Percentiles rank a stretch among this genome's conserved stretches.
Conservation (phyloP, 1,284 basidiomycete genomes). For the Puccinia novopanici region DNA sequence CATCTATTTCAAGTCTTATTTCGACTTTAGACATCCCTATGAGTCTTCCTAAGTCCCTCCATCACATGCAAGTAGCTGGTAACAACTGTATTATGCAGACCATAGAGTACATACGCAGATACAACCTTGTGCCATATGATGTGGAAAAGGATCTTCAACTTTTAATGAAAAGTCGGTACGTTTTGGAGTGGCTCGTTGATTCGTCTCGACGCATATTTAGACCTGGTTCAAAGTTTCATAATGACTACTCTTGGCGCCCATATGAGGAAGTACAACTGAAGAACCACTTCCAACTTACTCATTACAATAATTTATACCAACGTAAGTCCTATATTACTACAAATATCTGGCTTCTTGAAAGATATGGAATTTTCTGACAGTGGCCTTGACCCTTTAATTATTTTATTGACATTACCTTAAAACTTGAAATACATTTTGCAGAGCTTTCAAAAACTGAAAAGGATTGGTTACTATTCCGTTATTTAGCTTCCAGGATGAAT, state of each 20-base stretch:
- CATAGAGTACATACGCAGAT: not conserved
- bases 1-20: not conserved
- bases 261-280: slow-evolving; percentile 10
- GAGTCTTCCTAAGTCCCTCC: not conserved
- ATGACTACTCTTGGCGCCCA: not conserved
- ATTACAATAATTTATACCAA: not conserved
- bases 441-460: not conserved
- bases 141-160: not conserved
- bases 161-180: not conserved
- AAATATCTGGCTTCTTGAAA: not conserved
- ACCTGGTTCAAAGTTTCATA: slow-evolving; percentile 1
- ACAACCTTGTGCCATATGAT: not conserved
- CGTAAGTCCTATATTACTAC: not conserved
- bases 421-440: not conserved
- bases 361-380: not conserved
- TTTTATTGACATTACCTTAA: not conserved
- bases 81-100: slow-evolving; percentile 2
- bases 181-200: not conserved
- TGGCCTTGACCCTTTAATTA: not conserved
- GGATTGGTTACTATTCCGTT: not conserved
- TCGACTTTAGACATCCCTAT: not conserved
- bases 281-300: not conserved
- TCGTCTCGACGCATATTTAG: not conserved
- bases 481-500: slow-evolving; percentile 6
- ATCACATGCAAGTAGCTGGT: not conserved